Base-by-base conservation (phyloP, 2,329 filamentous ascomycete genomes). In the Macrophomina pseudophaseolina region DNA sequence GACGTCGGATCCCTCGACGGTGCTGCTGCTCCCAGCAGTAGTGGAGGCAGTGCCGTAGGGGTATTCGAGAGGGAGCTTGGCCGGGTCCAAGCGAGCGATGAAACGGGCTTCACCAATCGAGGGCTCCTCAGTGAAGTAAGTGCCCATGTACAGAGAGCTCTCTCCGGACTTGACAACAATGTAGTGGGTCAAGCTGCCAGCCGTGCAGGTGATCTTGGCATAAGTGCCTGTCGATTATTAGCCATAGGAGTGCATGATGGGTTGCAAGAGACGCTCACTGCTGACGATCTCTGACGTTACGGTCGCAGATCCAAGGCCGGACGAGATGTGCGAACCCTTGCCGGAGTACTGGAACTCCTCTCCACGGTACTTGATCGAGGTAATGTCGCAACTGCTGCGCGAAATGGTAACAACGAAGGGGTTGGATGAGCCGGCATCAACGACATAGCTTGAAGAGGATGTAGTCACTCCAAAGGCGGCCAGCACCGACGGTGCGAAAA, bases 111-210 rank as follows among this genome's bases (percentile, higher is more conserved):
- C 88, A 44, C 77, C 78, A 49, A 79, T 69, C 4, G 64, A 53
- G 2, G 77, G 77, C 65, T 79, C 73, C 6, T 74, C 84, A 0
- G 83, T 87, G 67, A 85, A 90, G 72, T 89, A 82, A 2, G 88
- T 90, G 6, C 85, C 78, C 76, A 80, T 79, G 67, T 71, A 79
- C 14, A 90, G 83, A 32, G 82, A 85, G 66, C 84, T 82, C 64
- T 88, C 85, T 18, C 88, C 87, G 62, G 85, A 83, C 67, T 82
- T 83, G 11, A 87, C 84, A 5, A 90, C 84, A 70, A 87, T 83
- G 76, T 90, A 90, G 40, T 90, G 88, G 0, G 86, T 90, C 67
- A 90, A 76, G 18, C 83, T 88, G 53, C 78, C 81, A 0, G 87
- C 86, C 11, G 80, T 82, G 72, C 87, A 89, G 16, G 86, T 88